Base-by-base conservation (phyloP, 192 early-diverging fungal genomes). In the Coemansia sp. region DNA sequence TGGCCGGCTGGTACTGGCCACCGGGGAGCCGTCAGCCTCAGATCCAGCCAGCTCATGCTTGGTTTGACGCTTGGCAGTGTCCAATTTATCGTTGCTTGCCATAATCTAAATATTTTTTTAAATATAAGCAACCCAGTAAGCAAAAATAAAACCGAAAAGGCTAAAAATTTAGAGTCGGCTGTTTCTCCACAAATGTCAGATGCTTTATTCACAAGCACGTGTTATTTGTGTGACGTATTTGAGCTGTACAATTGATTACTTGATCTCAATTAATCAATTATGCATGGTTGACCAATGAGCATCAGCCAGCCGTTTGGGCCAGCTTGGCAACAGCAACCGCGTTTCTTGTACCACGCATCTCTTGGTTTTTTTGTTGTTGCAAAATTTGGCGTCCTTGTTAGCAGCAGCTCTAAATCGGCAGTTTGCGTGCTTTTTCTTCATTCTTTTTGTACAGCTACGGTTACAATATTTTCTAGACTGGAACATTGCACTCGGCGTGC, bases 1-100 rank as follows among this genome's bases (percentile, higher is more conserved):
- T 22, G 57, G 57, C 3, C n/a, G 48, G 48, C 48, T 49, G n/a
- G 48, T 49, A 17, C 48, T 49, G 48, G 48, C 48, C 19, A 19
- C 17, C 16, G 48, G 48, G 6, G 48, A n/a, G 19, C 19, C 6
- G 48, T 17, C 12, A 45, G 41, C 16, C 41, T 45, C 41, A n/a
- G 41, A 45, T 45, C 4, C 41, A 45, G 14, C 16, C 14, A n/a
- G 5, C 14, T 4, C 41, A 2, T 45, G 41, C 41, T 45, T 45
- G 41, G 41, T n/a, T n/a, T 45, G 41, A 5, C 41, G 14, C 14
- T 12, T n/a, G 14, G 41, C 16, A n/a, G 14, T 45, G 41, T n/a
- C 16, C 14, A 5, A 16, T 45, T 45, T 45, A 45, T 9, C 41
- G 41, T 45, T n/a, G 41, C 14, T 45, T 45, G 41, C 14, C 41